These are phyloP conservation scores for Mycosarcoma mackinlayi DNA, from an alignment of 1,284 basidiomycete species.

Conservation along the genomic window DNA sequence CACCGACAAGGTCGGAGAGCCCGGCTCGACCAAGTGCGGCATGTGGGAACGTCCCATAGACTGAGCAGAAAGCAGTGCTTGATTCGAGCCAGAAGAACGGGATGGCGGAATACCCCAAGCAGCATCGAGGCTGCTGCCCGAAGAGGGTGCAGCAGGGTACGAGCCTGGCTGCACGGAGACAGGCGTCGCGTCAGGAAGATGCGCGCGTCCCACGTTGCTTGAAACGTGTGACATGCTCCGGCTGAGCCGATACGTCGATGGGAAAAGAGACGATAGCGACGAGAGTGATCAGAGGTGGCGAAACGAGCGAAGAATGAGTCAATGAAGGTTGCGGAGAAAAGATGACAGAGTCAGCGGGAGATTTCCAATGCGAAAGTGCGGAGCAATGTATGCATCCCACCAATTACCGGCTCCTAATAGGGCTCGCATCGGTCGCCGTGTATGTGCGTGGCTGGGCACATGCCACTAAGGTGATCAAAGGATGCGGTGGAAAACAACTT, in stretches of 20 bases:
- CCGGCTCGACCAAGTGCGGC: constrained; percentile 21
- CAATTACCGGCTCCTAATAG: neutral
- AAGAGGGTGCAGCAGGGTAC: constrained; percentile 7
- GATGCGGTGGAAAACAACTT: constrained; percentile 3
- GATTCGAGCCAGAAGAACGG: neutral
- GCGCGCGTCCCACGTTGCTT: neutral
- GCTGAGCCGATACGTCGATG: neutral
- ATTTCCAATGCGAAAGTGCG: too few relatives aligned
- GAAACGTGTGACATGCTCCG: constrained; percentile 9
- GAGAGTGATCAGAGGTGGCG: too few relatives aligned
- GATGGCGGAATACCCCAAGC: constrained; percentile 21
- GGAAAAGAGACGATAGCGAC: neutral
- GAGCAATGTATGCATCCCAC: neutral
- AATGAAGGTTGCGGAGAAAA: neutral
- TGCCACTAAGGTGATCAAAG: neutral
- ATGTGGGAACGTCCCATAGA: constrained; percentile 7
- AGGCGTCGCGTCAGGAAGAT: neutral
- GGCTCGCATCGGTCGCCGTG: neutral
- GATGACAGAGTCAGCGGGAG: neutral
- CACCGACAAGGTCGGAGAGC: constrained; percentile 30
- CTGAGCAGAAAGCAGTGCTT: neutral
- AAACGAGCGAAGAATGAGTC: neutral
- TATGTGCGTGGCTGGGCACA: neutral
- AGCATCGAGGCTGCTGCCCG: constrained; percentile 37
- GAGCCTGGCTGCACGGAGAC: constrained; percentile 1